These are phyloP conservation scores for Pseudisothecium myosuroides DNA, from an alignment of 225 moss, liverwort and hornwort species.

Conservation along the genomic window DNA sequence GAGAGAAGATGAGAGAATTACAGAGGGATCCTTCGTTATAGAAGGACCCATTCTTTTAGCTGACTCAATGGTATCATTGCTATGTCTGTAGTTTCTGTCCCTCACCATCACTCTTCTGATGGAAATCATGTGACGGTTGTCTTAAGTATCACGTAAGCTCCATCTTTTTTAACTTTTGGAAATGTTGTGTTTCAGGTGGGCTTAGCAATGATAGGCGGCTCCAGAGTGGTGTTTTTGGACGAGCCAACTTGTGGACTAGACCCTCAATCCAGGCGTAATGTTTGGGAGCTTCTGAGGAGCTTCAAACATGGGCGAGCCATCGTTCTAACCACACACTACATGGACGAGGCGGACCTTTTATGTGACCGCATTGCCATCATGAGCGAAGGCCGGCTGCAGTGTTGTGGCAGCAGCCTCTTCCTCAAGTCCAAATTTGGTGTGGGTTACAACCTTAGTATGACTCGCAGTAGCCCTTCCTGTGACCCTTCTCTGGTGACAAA, in stretches of 20 bases:
- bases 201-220: constrained; percentile 81
- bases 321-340: constrained; percentile 87
- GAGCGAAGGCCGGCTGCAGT: constrained; percentile 71
- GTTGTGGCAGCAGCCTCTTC: constrained; percentile 80
- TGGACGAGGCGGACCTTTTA: constrained; percentile 89
- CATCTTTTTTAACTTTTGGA: not conserved
- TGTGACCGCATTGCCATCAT: constrained; percentile 95
- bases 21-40: not conserved
- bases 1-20: not conserved
- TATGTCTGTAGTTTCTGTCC: not conserved
- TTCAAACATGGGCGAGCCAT: constrained; percentile 75
- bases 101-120: not conserved
- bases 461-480: constrained; percentile 42
- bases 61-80: not conserved
- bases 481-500: constrained; percentile 25
- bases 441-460: constrained; percentile 70
- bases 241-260: constrained; percentile 91
- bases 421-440: constrained; percentile 85
- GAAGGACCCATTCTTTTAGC: not conserved
- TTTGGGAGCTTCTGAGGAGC: constrained; percentile 74
- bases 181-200: constrained; percentile 43
- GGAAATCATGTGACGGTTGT: not conserved
- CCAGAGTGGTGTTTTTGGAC: constrained; percentile 77
- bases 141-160: not conserved
- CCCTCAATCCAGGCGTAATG: constrained; percentile 75